Conservation (phyloP, 1,284 basidiomycete genomes). For the Fomitopsis palustris region DNA sequence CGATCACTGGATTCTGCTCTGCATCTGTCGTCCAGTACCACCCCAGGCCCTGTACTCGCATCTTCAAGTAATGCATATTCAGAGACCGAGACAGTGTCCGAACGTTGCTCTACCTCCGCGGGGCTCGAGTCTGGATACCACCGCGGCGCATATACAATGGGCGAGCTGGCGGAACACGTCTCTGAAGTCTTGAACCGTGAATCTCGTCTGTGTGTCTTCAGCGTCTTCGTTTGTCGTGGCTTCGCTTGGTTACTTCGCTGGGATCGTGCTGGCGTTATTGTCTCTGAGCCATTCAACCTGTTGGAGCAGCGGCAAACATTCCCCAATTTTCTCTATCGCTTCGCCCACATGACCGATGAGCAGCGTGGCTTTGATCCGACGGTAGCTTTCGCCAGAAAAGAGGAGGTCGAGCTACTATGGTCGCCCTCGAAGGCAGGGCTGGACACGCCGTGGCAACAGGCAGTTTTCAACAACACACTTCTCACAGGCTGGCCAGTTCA, state of each 20-base stretch:
- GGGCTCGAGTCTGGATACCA: no score
- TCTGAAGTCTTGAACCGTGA: no score
- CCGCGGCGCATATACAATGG: no score
- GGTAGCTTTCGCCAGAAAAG: not conserved
- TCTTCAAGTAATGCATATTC: no score
- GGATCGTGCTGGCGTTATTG: conserved; percentile 9
- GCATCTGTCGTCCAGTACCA: no score
- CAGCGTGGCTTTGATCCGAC: conserved; percentile 8
- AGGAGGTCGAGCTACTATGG: not conserved
- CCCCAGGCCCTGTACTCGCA: no score
- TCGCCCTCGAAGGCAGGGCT: not conserved
- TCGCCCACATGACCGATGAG: conserved; percentile 4
- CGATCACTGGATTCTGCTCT: no score
- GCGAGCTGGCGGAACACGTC: no score
- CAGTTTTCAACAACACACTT: not conserved
- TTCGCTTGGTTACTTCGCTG: conserved; percentile 5
- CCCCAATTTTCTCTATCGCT: conserved; percentile 10
- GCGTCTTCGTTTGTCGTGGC: not conserved
- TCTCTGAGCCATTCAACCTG: conserved; percentile 6
- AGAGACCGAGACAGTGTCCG: no score
- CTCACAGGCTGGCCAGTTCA: not conserved
- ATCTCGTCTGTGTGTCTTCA: conserved; percentile 2
- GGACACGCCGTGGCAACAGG: not conserved
- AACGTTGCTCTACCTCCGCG: no score
- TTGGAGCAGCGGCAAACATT: conserved; percentile 1